Base-by-base conservation (phyloP, 2,329 filamentous ascomycete species). In the Scytalidium lignicola region DNA sequence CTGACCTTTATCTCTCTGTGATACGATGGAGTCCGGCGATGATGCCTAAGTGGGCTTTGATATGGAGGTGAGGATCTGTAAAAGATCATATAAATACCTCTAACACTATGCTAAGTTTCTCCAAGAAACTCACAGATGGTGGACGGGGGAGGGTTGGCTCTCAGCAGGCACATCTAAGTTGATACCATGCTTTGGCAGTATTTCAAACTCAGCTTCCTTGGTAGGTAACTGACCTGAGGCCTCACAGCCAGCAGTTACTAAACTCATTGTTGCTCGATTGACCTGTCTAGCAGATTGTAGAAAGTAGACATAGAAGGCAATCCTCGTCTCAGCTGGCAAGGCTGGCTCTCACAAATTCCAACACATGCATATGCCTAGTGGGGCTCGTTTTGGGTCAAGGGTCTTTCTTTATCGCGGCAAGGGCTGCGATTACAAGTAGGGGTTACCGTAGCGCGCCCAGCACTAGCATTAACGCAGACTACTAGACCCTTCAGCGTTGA, bases 21-120 rank as follows among this genome's bases (percentile, higher is more conserved):
- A 42, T 74, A 72, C 47, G 82, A 85, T 46, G 78, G 76, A 47
- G 76, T 75, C 53, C 82, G 77, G 56, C 72, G 74, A 67, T 86
- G 81, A 64, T 86, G 83, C 67, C 83, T 74, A 44, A 82, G 70
- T n/a, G 81, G 82, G 60, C 77, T 83, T 55, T 56, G 80, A 76
- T 64, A 66, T 32, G 57, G 54, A 12, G 63, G 60, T 41, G 71
- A 69, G 46, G 80, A 82, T 59, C 79, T 82, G 59, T 10, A 43
- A 48, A 29, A 41, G 41, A 20, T 47, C 15, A n/a, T 22, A 40
- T 22, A n/a, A 43, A 43, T 37, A 37, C 15, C 32, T 37, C 5
- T 4, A 9, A 13, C n/a, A 28, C 13, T 7, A 28, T 13, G 32
- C 5, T 13, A 37, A 15, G 4, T 37, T 37, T 8, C 32, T 10